Base-by-base conservation (phyloP, 1,139 yeast genomes). In the Candida pseudoviswanathii region DNA sequence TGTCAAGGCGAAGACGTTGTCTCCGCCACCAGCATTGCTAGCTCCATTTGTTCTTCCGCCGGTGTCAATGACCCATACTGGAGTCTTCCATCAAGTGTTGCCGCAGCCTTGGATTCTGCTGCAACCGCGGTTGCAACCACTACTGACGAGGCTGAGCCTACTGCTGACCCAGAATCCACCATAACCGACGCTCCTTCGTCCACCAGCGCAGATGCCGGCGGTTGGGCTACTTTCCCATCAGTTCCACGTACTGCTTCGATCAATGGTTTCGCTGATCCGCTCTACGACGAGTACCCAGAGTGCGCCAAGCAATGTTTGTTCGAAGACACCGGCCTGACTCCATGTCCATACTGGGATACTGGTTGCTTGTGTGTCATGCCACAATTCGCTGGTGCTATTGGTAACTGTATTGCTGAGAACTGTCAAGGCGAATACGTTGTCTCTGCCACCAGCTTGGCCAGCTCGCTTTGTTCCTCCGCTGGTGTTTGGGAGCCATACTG, bases 21-120 rank as follows among this genome's bases (percentile, higher is more conserved):
- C 9, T 33, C 53, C 21, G 78, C 77, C 44, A 73, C 80, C 24
- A 57, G 67, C 27, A 61, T 71, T 53, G 81, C 80, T 29, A 57
- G 59, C 9, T 72, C 79, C 5, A 50, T 74, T 43, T 77, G 82
- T 58, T 56, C 65, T 39, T 54, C 57, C 11, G 81, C 71, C 27
- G 81, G 81, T 46, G 82, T 75, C n/a, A n/a, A n/a, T n/a, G 60
- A 70, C 29, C 67, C 66, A 45, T 63, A 53, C 48, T 76, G 79
- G 80, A 67, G 70, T 67, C 65, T 75, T 46, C 65, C 60, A 37
- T 59, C 62, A 10, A 63, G 77, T 7, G 66, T 72, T 32, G 64
- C 72, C 4, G 52, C 67, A n/a, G 67, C 56, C 3, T 59, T 76
- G 40, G 59, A 61, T 5, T 45, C n/a, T 2, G 9, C 29, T 21